These are phyloP conservation scores for Pseudozyma tsukubaensis DNA, from an alignment of 1,284 basidiomycete species.

Conservation along the genomic window DNA sequence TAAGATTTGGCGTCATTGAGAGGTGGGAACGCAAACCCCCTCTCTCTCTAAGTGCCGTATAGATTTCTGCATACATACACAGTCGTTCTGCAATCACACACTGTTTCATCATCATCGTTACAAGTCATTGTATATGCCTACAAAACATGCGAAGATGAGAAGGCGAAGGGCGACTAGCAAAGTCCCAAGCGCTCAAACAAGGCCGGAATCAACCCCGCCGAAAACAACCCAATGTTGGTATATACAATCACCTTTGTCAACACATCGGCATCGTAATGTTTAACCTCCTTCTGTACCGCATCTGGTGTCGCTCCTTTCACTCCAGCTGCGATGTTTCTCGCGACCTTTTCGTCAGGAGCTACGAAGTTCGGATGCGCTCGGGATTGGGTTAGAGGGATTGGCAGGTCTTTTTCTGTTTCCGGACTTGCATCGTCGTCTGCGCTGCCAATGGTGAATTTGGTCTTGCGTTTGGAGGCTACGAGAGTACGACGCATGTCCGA, in stretches of 20 bases:
- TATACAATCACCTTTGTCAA: constrained; percentile 92
- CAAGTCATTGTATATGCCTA: background rate
- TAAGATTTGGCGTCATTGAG: constrained; percentile 71
- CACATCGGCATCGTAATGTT: constrained; percentile 85
- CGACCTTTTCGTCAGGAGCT: constrained; percentile 31
- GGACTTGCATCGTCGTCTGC: constrained; percentile 10
- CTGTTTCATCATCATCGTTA: too few species aligned
- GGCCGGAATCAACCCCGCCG: constrained; percentile 47
- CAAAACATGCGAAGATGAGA: too few species aligned
- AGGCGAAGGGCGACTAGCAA: background rate
- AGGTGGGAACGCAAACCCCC: background rate
- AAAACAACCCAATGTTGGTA: constrained; percentile 80
- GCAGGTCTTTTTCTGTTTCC: constrained; percentile 15
- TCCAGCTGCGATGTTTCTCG: constrained; percentile 21
- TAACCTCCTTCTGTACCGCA: constrained; percentile 69
- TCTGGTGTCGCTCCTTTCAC: constrained; percentile 10
- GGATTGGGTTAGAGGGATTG: constrained; percentile 34
- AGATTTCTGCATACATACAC: background rate
- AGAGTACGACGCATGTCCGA: constrained; percentile 16
- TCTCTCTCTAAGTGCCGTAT: background rate
- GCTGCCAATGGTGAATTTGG: constrained; percentile 38
- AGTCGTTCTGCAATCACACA: too few species aligned
- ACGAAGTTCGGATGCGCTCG: constrained; percentile 36
- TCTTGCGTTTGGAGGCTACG: constrained; percentile 15
- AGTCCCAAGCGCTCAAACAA: constrained; percentile 50